Conservation (phyloP, 129 eudicot genomes). For the Deinandra increscens region DNA sequence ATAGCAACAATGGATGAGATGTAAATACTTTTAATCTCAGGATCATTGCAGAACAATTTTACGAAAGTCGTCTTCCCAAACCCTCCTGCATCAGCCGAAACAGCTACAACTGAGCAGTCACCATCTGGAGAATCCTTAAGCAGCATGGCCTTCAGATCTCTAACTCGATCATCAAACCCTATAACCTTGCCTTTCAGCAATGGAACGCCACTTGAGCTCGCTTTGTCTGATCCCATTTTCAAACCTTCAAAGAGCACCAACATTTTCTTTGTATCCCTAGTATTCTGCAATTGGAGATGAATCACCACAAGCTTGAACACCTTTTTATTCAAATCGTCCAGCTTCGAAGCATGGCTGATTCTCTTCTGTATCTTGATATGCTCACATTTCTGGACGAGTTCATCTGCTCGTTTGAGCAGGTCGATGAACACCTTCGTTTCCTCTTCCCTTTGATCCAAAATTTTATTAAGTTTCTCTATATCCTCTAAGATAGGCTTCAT, state of each 20-base stretch:
- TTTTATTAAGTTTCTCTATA: not conserved
- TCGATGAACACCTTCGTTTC: not conserved
- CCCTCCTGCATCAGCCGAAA: constrained; percentile 22
- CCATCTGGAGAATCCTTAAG: not conserved
- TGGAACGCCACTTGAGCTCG: constrained; percentile 13
- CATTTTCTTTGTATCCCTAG: not conserved
- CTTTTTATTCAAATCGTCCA: not conserved
- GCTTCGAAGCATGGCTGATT: not conserved
- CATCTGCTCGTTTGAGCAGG: not conserved
- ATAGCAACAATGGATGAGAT: not conserved
- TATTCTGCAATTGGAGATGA: not conserved
- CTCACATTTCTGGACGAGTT: not conserved
- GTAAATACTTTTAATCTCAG: not conserved
- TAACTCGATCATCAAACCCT: constrained; percentile 14
- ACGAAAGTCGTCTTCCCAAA: constrained; percentile 20
- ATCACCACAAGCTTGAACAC: not conserved
- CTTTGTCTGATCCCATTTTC: not conserved
- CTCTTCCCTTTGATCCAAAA: not conserved
- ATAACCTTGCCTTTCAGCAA: not conserved
- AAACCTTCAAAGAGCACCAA: not conserved
- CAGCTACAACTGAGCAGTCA: constrained; percentile 24
- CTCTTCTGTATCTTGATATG: not conserved
- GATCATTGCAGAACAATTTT: not conserved
- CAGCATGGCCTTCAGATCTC: constrained; percentile 16
- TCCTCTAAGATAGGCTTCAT: not conserved